Conservation (phyloP, 2,329 filamentous ascomycete species). For the Colletotrichum orchidophilum region DNA sequence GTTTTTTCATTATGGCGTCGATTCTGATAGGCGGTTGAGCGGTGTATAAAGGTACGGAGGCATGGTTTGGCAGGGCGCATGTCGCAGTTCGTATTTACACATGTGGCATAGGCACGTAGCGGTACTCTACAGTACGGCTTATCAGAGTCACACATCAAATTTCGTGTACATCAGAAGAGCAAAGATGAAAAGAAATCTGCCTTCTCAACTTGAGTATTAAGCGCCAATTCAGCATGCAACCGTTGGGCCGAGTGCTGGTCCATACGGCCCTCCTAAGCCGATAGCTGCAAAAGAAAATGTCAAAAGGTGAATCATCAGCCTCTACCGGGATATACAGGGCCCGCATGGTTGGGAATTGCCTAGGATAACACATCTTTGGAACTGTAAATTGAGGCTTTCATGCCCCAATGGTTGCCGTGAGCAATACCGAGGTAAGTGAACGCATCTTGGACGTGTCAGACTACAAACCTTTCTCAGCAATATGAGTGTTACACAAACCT, state of each 20-base stretch:
- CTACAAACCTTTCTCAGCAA: not conserved
- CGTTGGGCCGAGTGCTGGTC: not conserved
- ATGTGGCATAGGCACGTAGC: not conserved
- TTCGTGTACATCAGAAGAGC: not conserved
- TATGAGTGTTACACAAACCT: conserved; percentile 55
- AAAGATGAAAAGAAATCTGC: not conserved
- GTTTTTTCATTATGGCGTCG: not conserved
- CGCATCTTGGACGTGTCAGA: conserved; percentile 59
- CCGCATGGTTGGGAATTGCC: not conserved
- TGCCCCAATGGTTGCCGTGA: conserved; percentile 67
- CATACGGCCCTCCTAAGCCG: not conserved
- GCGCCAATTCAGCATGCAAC: not conserved
- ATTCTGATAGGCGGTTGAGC: not conserved
- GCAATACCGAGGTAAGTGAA: conserved; percentile 74
- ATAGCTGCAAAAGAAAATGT: not conserved
- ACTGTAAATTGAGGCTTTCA: conserved; percentile 68
- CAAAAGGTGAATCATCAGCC: not conserved
- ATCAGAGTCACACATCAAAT: not conserved
- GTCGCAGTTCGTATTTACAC: not conserved
- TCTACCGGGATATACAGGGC: not conserved
- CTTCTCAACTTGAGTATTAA: not conserved
- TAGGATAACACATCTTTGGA: conserved; percentile 51
- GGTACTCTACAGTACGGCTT: not conserved
- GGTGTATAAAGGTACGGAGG: not conserved
- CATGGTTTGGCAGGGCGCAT: not conserved